Evolutionary conservation across 1,284 basidiomycete species (phyloP).

Genomic region (Ustilago esculenta): DNA sequence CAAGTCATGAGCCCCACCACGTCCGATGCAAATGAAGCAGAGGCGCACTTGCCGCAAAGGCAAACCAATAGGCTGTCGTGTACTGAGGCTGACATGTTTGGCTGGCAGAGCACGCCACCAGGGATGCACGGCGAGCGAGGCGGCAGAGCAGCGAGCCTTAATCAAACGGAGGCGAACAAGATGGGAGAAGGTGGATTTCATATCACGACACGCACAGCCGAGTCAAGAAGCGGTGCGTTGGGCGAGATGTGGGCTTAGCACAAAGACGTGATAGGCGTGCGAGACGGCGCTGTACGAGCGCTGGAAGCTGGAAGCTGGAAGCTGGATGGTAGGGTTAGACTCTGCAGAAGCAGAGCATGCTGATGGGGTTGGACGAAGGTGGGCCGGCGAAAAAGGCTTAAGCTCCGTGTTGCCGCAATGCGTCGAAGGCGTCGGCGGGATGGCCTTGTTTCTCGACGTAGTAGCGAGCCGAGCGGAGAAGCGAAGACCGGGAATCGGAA

Average conservation of each 20-base stretch:
- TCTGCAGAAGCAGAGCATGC: constrained; percentile 2
- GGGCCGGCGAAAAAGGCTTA: constrained; percentile 5
- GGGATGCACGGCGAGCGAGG: neutral
- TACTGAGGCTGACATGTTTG: constrained; percentile 7
- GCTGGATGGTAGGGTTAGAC: constrained; percentile 1
- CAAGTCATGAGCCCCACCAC: constrained; percentile 22
- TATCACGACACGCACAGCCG: constrained; percentile 6
- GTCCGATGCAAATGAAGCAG: neutral
- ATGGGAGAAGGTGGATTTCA: constrained; percentile 19
- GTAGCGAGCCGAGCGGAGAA: constrained; percentile 29
- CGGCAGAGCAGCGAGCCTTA: no score
- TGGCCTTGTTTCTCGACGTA: constrained; percentile 34
- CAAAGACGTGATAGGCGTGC: constrained; percentile 2
- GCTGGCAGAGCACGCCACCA: constrained; percentile 10
- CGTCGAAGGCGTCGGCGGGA: constrained; percentile 17
- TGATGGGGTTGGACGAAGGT: neutral
- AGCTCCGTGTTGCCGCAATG: constrained; percentile 8
- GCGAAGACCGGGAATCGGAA: constrained; percentile 19
- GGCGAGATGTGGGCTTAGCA: constrained; percentile 11
- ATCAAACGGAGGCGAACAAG: no score
- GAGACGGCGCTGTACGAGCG: no score
- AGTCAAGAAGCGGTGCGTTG: neutral
- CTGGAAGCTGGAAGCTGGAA: constrained; percentile 7
- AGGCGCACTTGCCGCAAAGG: constrained; percentile 16
- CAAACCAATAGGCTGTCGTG: neutral